Base-by-base conservation (phyloP, 2,329 filamentous ascomycete species). In the Xylaria sp. region DNA sequence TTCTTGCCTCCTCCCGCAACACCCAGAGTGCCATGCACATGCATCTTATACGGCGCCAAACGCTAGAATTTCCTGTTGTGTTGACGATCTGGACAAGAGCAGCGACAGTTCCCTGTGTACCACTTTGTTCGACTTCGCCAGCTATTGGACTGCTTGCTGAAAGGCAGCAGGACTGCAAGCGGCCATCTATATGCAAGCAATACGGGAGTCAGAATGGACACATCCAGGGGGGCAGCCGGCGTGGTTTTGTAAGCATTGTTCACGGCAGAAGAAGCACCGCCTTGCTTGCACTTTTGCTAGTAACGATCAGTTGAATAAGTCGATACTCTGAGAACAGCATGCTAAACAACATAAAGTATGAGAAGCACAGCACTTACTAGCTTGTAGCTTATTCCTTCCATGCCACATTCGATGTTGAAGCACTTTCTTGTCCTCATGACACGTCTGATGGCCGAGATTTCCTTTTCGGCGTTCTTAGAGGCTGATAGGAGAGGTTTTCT, bases 361-460 rank as follows among this genome's bases (percentile, higher is more conserved):
- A 21, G 37, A 6, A n/a, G 35, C 9, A 47, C 40, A 4, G n/a
- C 40, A 10, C 44, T 63, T 13, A 62, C 43, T 8, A 25, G 2
- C 19, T 33, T 7, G 2, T n/a, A 60, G 60, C 17, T 11, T 60
- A 53, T 40, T 47, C 35, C 19, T 52, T 53, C 6, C 35, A 52
- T 15, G 19, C 41, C 13, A 44, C 54, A 17, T n/a, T 43, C 19
- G 31, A 57, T 27, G 27, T 54, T 25, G n/a, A 43, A 17, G 5
- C 21, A 25, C 19, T 47, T 4, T 35, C 46, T 35, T 54, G 43
- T n/a, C 27, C 46, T 41, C 27, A 15, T 7, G 10, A 11, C 10
- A 13, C 40, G 27, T 15, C 65, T 67, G 57, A 69, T 71, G 68
- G 60, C 67, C 19, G 56, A 68, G 15, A 68, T 72, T 41, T 69